phyloP scores from a whole-genome alignment of 768 basidiomycete species.

The Nidularia pulvinata region DNA sequence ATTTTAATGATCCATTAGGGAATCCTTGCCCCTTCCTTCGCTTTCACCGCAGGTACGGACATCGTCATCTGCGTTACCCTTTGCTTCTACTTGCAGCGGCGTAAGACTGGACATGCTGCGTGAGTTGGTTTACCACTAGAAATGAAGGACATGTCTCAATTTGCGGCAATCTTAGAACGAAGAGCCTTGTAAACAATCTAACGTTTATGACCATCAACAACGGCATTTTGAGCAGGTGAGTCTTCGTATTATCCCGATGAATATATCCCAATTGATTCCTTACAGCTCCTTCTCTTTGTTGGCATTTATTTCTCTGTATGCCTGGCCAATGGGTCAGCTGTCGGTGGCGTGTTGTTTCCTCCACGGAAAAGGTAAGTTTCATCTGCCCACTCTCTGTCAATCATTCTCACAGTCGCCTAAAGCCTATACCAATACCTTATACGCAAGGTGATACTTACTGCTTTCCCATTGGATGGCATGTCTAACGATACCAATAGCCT shows the following conservation, averaged over 20 bases:
- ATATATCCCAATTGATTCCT: neutral
- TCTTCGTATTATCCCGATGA: neutral
- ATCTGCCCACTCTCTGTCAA: neutral
- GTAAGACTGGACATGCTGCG: conserved; percentile 6
- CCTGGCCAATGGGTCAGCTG: conserved; percentile 2
- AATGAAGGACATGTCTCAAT: neutral
- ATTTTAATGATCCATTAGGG: neutral
- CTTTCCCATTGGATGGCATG: neutral
- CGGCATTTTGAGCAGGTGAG: conserved; percentile 8
- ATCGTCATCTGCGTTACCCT: conserved; percentile 4
- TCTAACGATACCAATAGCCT: neutral
- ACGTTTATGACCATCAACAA: conserved; percentile 9
- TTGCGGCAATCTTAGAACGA: neutral
- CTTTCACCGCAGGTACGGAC: conserved; percentile 6
- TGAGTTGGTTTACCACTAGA: neutral
- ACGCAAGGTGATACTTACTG: conserved; percentile 4
- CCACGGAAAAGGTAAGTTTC: conserved; percentile 7
- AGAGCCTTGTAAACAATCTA: conserved; percentile 2
- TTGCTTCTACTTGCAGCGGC: conserved; percentile 7
- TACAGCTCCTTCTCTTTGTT: conserved; percentile 7
- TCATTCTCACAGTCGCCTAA: neutral
- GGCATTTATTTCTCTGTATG: conserved; percentile 5
- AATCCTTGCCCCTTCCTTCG: conserved; percentile 1
- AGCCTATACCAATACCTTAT: conserved; percentile 10
- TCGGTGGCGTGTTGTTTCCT: conserved; percentile 5